Evolutionary conservation across 2,329 filamentous ascomycete genomes (phyloP), one percentile per base, ranked within the genome.

Genomic region (Paraphaeosphaeria sporulosa): DNA sequence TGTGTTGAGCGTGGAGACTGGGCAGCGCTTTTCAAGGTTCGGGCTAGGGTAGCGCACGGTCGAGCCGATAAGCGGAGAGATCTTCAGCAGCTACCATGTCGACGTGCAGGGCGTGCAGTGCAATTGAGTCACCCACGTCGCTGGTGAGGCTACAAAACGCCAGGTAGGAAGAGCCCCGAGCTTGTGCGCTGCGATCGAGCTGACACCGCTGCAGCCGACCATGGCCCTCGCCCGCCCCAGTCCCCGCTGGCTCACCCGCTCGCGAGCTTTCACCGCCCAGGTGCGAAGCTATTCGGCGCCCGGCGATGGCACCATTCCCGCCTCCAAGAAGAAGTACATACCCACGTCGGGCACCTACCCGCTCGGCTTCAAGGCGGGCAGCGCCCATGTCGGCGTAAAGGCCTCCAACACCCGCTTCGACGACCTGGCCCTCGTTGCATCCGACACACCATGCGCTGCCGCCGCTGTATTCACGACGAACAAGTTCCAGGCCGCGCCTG

Each of bases 381-480:
- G 92, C 64, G 91, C 92, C 53, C 89, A 96, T 74, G 94, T 96
- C 42, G 94, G 95, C 55, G 93, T 99, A 70, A 99, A 99, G 82
- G 88, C 93, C 15, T 89, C 89, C 66, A 98, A 98, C 81, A 97
- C 91, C 53, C 91, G 87, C 64, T 94, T 94, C 79, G 93, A 94
- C 34, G 95, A 99, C 77, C 86, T 99, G 52, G 93, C 94, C 38
- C 85, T 99, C 67, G 86, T 99, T 65, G 89, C 90, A 19, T 98
- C 95, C 7, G 92, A 97, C 71, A 85, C 85, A 55, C 93, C 94
- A 57, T 97, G 93, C 78, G 86, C 92, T 7, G 94, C 90, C 10
- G 93, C 94, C 0, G 95, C 93, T 7, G 94, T 98, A 48, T 97
- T 98, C 82, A 99, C 95, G 57, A 96, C 93, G 79, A 99, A 99